A percentile compares a stretch with the other conserved stretches of the same genome.
phyloP scores from a whole-genome alignment of 23 red algal species.

The Pyropia haitanensis region DNA sequence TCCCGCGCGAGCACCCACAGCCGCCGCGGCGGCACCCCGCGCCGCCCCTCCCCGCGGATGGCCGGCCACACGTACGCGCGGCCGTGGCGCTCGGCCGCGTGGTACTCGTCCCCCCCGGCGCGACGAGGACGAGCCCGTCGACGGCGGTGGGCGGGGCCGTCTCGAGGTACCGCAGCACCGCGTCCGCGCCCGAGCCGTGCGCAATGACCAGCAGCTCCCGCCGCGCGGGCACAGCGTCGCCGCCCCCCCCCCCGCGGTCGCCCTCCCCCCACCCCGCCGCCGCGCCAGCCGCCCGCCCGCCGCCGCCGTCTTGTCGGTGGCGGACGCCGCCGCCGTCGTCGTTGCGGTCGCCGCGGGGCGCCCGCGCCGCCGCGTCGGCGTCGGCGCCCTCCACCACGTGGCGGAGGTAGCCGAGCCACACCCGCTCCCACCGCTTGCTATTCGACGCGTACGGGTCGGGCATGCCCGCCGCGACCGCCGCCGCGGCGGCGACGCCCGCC shows the following conservation, averaged over 20 bases:
- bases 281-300: no score
- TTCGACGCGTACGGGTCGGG: slow-evolving; percentile 17
- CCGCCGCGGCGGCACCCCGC: neutral
- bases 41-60: slow-evolving; percentile 2
- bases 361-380: neutral
- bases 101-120: slow-evolving; percentile 23
- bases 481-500: neutral
- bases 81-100: slow-evolving; percentile 14
- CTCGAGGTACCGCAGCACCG: slow-evolving; percentile 13
- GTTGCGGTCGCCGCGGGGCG: no score
- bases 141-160: neutral
- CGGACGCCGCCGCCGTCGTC: no score
- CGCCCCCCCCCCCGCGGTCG: no score
- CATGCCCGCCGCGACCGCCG: neutral
- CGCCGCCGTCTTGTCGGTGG: no score
- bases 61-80: slow-evolving; percentile 5
- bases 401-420: slow-evolving; percentile 16
- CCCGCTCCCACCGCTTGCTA: slow-evolving; percentile 25
- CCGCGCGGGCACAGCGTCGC: no score
- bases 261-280: no score
- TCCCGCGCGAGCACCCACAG: no score
- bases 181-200: slow-evolving; percentile 23
- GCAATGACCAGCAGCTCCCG: neutral
- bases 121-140: slow-evolving; percentile 2
- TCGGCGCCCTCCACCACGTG: neutral